A percentile compares a stretch with the other conserved stretches of the same genome.
phyloP scores from a whole-genome alignment of 2,329 filamentous ascomycete species.

The Cordyceps cateniannulata region DNA sequence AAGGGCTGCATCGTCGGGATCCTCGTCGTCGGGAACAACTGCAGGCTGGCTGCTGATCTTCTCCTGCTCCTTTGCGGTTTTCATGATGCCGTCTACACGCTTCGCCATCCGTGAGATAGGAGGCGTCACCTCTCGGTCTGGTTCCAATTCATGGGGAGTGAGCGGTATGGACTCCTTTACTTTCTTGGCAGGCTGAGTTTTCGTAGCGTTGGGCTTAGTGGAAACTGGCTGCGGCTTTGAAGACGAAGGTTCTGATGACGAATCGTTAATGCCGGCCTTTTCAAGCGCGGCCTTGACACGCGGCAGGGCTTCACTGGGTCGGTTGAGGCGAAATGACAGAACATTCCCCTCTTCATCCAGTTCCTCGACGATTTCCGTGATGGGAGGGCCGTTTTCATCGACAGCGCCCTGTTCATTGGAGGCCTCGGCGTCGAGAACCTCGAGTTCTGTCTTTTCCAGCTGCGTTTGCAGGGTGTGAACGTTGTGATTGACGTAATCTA shows the following conservation, averaged over 20 bases:
- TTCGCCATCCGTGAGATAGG: conserved; percentile 35
- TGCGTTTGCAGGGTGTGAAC: conserved; percentile 68
- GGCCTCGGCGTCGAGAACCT: conserved; percentile 57
- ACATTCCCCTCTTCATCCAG: conserved; percentile 88
- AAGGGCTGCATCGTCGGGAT: conserved; percentile 70
- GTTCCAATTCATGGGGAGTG: conserved; percentile 15
- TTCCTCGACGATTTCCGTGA: conserved; percentile 89
- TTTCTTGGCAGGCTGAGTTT: background rate
- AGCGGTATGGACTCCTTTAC: conserved; percentile 8
- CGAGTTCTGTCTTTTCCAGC: conserved; percentile 61
- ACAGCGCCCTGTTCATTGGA: conserved; percentile 53
- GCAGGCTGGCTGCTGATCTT: conserved; percentile 34
- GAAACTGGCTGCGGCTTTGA: background rate
- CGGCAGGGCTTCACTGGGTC: conserved; percentile 60
- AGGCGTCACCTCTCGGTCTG: conserved; percentile 12
- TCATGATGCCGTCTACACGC: conserved; percentile 51
- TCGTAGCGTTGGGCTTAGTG: background rate
- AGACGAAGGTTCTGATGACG: background rate
- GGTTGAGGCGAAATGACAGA: conserved; percentile 58
- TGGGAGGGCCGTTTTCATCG: conserved; percentile 65
- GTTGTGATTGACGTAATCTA: conserved; percentile 88
- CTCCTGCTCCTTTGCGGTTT: conserved; percentile 49
- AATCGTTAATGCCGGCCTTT: conserved; percentile 58
- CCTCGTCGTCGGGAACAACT: conserved; percentile 67
- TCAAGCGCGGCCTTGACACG: conserved; percentile 66